These are phyloP conservation scores for Leccinum truebloodii DNA, from an alignment of 768 basidiomycete species.

Conservation along the genomic window DNA sequence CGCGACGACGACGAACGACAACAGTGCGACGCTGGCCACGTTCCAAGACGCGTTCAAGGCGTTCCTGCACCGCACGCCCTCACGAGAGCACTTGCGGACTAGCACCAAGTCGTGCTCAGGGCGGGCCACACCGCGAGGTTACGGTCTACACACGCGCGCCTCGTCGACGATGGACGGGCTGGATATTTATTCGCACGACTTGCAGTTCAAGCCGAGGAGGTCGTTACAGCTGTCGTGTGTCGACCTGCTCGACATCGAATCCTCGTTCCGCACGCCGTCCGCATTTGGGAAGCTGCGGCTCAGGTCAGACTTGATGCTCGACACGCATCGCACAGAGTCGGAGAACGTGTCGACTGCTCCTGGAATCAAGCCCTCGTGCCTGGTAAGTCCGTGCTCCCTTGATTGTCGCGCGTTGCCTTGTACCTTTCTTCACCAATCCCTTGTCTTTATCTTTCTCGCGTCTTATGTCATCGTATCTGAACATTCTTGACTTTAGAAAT, in stretches of 20 bases:
- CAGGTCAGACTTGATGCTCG: slow-evolving; percentile 25
- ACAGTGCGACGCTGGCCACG: slow-evolving; percentile 21
- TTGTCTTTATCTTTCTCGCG: background rate
- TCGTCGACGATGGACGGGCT: slow-evolving; percentile 34
- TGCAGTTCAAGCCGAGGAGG: slow-evolving; percentile 16
- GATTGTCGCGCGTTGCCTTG: background rate
- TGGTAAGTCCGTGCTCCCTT: slow-evolving; percentile 18
- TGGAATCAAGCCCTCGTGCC: background rate
- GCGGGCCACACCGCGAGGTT: slow-evolving; percentile 2
- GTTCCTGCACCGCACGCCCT: slow-evolving; percentile 27
- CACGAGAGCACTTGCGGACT: slow-evolving; percentile 21
- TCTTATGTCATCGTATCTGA: background rate
- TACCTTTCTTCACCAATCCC: background rate
- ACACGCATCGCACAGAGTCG: slow-evolving; percentile 17
- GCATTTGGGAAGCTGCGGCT: slow-evolving; percentile 18
- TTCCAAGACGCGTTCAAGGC: slow-evolving; percentile 34
- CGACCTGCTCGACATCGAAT: slow-evolving; percentile 24
- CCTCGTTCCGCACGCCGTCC: slow-evolving; percentile 15
- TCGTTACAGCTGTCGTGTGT: slow-evolving; percentile 23
- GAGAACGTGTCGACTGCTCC: slow-evolving; percentile 14
- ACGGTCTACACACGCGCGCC: slow-evolving; percentile 23
- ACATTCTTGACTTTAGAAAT: slow-evolving; percentile 22
- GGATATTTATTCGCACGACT: slow-evolving; percentile 32
- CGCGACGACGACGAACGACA: slow-evolving; percentile 17
- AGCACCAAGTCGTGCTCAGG: slow-evolving; percentile 4